These are phyloP conservation scores for Aspergillus sclerotialis DNA, from an alignment of 2,329 filamentous ascomycete genomes.

Conservation along the genomic window DNA sequence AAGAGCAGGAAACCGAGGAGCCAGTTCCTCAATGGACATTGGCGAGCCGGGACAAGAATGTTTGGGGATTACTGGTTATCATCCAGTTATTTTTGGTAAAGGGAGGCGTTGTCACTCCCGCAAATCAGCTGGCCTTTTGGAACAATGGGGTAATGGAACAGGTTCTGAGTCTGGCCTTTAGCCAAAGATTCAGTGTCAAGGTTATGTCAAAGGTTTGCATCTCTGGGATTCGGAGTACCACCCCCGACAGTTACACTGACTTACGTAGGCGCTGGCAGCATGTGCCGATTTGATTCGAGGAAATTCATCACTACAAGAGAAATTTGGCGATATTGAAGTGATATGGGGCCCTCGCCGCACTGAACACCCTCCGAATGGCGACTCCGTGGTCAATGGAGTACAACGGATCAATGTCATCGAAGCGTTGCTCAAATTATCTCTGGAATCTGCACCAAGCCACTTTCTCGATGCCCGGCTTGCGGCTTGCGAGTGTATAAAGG, in stretches of 20 bases:
- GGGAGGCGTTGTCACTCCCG: conserved; percentile 70
- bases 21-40: conserved; percentile 68
- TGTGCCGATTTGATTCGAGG: conserved; percentile 84
- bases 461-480: conserved; percentile 76
- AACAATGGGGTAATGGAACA: conserved; percentile 72
- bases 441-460: conserved; percentile 59
- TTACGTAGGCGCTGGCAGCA: conserved; percentile 62
- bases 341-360: conserved; percentile 27
- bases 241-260: conserved; percentile 8
- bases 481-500: conserved; percentile 83
- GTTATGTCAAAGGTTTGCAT: conserved; percentile 76
- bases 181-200: conserved; percentile 60
- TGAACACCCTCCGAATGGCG: conserved; percentile 27
- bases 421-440: conserved; percentile 73
- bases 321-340: conserved; percentile 81
- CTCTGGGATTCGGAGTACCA: conserved; percentile 1
- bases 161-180: conserved; percentile 77
- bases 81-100: conserved; percentile 76
- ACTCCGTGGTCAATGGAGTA: conserved; percentile 39
- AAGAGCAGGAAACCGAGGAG: conserved; percentile 47
- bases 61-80: conserved; percentile 83
- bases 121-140: conserved; percentile 83
- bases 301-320: conserved; percentile 74
- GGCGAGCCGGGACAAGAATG: conserved; percentile 76
- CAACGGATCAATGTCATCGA: conserved; percentile 83